These are phyloP conservation scores for Aspergillus carbonarius DNA, from an alignment of 2,329 filamentous ascomycete species.

Conservation along the genomic window DNA sequence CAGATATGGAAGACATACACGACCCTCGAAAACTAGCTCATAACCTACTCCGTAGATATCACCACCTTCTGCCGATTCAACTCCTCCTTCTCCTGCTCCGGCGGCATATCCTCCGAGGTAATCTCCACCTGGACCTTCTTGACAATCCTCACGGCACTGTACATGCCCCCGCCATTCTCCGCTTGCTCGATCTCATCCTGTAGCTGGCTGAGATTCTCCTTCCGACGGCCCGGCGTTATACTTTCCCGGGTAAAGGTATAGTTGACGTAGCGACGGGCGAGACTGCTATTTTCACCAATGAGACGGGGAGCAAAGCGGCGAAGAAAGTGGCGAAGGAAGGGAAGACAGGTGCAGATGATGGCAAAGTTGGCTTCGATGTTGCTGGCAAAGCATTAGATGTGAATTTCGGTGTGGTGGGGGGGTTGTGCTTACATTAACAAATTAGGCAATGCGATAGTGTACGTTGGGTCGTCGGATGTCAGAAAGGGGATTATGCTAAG, in stretches of 20 bases:
- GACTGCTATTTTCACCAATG: slow-evolving; percentile 17
- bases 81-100: too few relatives aligned
- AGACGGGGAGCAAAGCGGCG: slow-evolving; percentile 21
- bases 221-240: slow-evolving; percentile 13
- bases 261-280: slow-evolving; percentile 13
- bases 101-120: slow-evolving; percentile 11
- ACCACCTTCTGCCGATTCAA: background rate
- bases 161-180: slow-evolving; percentile 13
- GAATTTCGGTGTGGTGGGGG: background rate
- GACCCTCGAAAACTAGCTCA: too few relatives aligned
- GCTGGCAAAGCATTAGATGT: slow-evolving; percentile 5
- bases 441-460: slow-evolving; percentile 13
- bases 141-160: slow-evolving; percentile 13
- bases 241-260: slow-evolving; percentile 6
- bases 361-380: slow-evolving; percentile 28
- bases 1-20: too few relatives aligned
- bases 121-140: slow-evolving; percentile 23
- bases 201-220: slow-evolving; percentile 8
- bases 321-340: slow-evolving; percentile 25
- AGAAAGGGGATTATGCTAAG: slow-evolving; percentile 17
- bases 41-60: too few relatives aligned
- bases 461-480: slow-evolving; percentile 12
- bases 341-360: slow-evolving; percentile 26
- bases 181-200: slow-evolving; percentile 21
- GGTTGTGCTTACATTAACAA: slow-evolving; percentile 17